Evolutionary conservation across 768 basidiomycete genomes (phyloP), one percentile per base, ranked within the genome.

Genomic region (Peribolospora kevripleyi): DNA sequence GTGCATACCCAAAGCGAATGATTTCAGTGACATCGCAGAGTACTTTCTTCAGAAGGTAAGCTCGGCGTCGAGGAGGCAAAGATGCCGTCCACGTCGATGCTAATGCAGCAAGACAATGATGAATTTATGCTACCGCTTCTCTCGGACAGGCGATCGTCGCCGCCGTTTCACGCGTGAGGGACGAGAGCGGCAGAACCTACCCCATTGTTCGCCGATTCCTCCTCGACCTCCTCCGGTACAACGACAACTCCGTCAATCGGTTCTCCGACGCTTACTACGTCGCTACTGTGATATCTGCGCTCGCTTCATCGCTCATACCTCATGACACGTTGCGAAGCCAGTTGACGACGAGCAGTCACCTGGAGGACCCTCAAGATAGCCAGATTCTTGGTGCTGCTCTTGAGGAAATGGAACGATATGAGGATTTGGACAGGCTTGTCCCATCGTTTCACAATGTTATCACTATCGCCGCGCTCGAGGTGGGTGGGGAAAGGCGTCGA

Each of bases 391-490:
- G 79, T 61, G 77, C 81, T 60, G 82, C 81, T 2, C 66, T 81
- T 48, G 74, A 78, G 14, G 86, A 91, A 65, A 76, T 95, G 41
- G 84, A 87, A 62, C 76, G 91, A 48, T 91, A 90, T 69, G 79
- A 86, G 55, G 84, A 79, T 63, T 86, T 93, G 80, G 93, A 98
- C 67, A 75, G 88, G 54, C 72, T 97, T 11, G 88, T 95, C 55
- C 87, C 93, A 7, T 91, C 90, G 1, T 79, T 80, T 50, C 87
- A 91, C 61, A 98, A 98, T 64, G 78, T 85, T 42, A 82, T 97
- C 38, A 90, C 93, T 0, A 75, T 83, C 51, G 85, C 93, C 37
- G 81, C 80, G 6, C 71, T 98, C 54, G 85, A 95, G 76, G 87
- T 91, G 58, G 56, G 76, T 68, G 5, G 43, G 13, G 6, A 4